Conservation (phyloP, 192 early-diverging fungal species). For the Spizellomyces sp. region DNA sequence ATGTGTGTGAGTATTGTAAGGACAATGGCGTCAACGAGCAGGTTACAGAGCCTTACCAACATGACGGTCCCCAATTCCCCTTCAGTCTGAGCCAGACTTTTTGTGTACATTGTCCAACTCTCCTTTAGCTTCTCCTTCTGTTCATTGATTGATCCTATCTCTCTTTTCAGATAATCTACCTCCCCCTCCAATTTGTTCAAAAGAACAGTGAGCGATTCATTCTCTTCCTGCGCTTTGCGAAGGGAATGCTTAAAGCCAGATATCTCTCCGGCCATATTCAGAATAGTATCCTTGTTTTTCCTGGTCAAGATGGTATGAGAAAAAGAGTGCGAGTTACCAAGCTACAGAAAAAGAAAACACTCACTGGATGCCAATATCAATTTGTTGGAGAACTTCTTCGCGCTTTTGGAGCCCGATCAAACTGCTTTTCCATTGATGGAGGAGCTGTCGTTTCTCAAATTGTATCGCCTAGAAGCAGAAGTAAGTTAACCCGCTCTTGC, state of each 20-base stretch:
- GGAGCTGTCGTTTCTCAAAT: constrained; percentile 63
- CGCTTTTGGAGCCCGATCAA: constrained; percentile 57
- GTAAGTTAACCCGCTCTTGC: neutral
- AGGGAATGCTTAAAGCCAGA: constrained; percentile 51
- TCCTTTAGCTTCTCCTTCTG: constrained; percentile 53
- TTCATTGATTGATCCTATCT: constrained; percentile 48
- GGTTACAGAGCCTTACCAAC: constrained; percentile 29
- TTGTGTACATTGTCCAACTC: constrained; percentile 48
- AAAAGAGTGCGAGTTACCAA: neutral
- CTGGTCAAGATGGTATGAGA: neutral
- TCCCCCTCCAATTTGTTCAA: constrained; percentile 55
- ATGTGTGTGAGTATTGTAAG: no score
- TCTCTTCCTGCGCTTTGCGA: constrained; percentile 49
- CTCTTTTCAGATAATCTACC: constrained; percentile 48
- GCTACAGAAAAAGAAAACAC: neutral
- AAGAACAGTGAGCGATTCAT: constrained; percentile 57
- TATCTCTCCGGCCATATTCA: constrained; percentile 51
- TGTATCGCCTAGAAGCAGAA: constrained; percentile 46
- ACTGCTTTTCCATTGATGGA: constrained; percentile 64
- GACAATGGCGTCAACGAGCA: neutral
- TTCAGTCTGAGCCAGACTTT: constrained; percentile 53
- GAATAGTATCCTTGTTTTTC: constrained; percentile 51
- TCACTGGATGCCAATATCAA: constrained; percentile 48
- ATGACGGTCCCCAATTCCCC: constrained; percentile 45
- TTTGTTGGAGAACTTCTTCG: constrained; percentile 52